Percentiles rank a stretch among this genome's conserved stretches.
Conservation (phyloP, 139 green algal species). For the Monoraphidium neglectum region DNA sequence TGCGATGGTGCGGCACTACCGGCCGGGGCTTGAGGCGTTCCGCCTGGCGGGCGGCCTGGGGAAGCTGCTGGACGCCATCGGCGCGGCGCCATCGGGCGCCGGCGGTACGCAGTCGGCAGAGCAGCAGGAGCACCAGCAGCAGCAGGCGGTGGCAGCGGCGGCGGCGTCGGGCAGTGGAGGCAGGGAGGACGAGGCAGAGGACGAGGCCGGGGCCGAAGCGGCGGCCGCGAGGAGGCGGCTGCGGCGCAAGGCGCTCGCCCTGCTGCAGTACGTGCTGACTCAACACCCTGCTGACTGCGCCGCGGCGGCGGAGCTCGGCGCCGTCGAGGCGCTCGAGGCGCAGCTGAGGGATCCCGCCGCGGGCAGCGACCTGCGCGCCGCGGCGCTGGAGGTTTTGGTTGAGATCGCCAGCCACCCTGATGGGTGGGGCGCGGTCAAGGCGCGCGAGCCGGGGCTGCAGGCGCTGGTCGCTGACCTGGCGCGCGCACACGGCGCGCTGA, state of each 20-base stretch:
- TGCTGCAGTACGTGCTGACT: conserved; percentile 42
- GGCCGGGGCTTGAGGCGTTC: conserved; percentile 45
- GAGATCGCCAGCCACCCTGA: conserved; percentile 36
- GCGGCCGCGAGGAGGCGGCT: conserved; percentile 15
- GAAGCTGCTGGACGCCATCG: conserved; percentile 51
- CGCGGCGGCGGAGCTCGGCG: conserved; percentile 9
- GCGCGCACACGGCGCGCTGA: conserved; percentile 31
- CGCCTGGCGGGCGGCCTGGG: conserved; percentile 47
- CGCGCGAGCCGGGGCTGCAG: conserved; percentile 13
- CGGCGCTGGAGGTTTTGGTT: conserved; percentile 38
- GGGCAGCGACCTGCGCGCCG: conserved; percentile 47
- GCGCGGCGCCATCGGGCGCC: conserved; percentile 15
- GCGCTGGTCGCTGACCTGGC: conserved; percentile 33
- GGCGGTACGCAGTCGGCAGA: neutral
- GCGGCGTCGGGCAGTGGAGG: neutral
- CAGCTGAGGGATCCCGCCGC: neutral
- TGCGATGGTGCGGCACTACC: conserved; percentile 53
- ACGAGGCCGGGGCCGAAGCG: conserved; percentile 13
- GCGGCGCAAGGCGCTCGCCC: conserved; percentile 36
- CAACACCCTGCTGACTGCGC: conserved; percentile 24
- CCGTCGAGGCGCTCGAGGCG: neutral
- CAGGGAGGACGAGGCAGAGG: neutral
- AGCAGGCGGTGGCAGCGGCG: conserved; percentile 6
- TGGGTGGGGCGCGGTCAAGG: conserved; percentile 31
- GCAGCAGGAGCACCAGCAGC: conserved; percentile 1